Conservation (phyloP, 2,329 filamentous ascomycete genomes). For the Purpureocillium lavendulum region DNA sequence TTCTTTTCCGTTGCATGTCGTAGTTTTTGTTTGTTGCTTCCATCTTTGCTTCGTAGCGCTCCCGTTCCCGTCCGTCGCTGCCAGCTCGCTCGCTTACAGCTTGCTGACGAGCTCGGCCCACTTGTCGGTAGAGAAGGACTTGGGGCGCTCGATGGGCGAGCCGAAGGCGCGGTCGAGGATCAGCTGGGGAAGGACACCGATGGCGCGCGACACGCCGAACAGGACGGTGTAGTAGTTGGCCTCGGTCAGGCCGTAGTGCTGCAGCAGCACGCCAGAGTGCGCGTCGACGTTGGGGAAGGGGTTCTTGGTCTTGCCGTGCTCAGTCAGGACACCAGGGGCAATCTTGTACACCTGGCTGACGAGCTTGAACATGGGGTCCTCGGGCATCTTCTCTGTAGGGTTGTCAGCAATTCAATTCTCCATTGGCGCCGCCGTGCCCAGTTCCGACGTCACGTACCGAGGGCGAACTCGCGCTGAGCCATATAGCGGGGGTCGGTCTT, state of each 20-base stretch:
- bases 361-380: conserved; percentile 99
- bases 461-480: conserved; percentile 94
- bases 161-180: conserved; percentile 98
- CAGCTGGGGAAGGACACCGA: conserved; percentile 97
- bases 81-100: conserved; percentile 62
- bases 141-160: conserved; percentile 95
- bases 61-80: background rate
- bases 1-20: background rate
- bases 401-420: conserved; percentile 17
- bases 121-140: conserved; percentile 96
- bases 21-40: conserved; percentile 1
- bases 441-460: conserved; percentile 31
- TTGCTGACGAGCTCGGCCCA: conserved; percentile 91
- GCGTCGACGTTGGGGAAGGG: conserved; percentile 98
- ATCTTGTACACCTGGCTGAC: conserved; percentile 99
- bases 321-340: conserved; percentile 89
- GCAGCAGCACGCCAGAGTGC: conserved; percentile 97
- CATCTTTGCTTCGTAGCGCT: background rate
- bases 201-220: conserved; percentile 95
- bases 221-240: conserved; percentile 99
- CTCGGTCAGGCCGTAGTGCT: conserved; percentile 99
- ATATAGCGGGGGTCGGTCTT: conserved; percentile 99
- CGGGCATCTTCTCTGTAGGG: conserved; percentile 65
- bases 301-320: conserved; percentile 99
- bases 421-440: background rate